Evolutionary conservation across 2,329 filamentous ascomycete species (phyloP).

Genomic region (Esteya vermicola): DNA sequence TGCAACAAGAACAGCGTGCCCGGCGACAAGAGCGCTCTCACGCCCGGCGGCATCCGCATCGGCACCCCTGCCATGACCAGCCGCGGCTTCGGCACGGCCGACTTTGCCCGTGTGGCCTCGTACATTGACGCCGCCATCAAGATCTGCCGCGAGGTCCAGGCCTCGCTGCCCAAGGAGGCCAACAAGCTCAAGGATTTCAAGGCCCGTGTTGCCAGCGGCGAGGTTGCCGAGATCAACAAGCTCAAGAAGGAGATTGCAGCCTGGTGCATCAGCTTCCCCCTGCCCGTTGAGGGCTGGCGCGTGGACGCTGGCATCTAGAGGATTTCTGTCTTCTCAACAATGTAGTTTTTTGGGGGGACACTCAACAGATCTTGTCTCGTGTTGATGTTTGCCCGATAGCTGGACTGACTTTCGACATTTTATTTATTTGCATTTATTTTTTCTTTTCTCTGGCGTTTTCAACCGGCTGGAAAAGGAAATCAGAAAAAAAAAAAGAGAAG

Average conservation of each 20-base stretch:
- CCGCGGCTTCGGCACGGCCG: constrained; percentile 80
- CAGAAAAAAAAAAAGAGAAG: not conserved
- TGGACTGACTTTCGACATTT: not conserved
- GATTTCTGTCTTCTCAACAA: constrained; percentile 1
- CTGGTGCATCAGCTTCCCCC: constrained; percentile 84
- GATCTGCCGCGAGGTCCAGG: constrained; percentile 80
- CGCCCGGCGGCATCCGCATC: constrained; percentile 87
- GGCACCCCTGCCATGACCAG: constrained; percentile 96
- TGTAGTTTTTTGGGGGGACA: too few species aligned
- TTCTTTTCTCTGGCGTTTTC: constrained; percentile 4
- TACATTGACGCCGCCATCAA: constrained; percentile 88
- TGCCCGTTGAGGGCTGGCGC: constrained; percentile 68
- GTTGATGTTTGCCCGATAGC: too few species aligned
- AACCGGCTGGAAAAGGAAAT: constrained; percentile 4
- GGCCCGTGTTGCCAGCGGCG: constrained; percentile 68
- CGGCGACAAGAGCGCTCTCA: constrained; percentile 92
- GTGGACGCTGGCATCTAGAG: constrained; percentile 41
- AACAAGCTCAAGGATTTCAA: constrained; percentile 99
- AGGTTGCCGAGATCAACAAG: constrained; percentile 66
- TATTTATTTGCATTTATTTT: not conserved
- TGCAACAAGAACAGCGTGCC: constrained; percentile 99
- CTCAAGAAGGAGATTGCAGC: constrained; percentile 78
- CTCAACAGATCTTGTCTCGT: too few species aligned
- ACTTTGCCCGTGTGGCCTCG: constrained; percentile 77
- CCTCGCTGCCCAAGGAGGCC: constrained; percentile 76